A percentile compares a stretch with the other conserved stretches of the same genome.
phyloP scores from a whole-genome alignment of 1,284 basidiomycete genomes.

The Naganishia sp. region DNA sequence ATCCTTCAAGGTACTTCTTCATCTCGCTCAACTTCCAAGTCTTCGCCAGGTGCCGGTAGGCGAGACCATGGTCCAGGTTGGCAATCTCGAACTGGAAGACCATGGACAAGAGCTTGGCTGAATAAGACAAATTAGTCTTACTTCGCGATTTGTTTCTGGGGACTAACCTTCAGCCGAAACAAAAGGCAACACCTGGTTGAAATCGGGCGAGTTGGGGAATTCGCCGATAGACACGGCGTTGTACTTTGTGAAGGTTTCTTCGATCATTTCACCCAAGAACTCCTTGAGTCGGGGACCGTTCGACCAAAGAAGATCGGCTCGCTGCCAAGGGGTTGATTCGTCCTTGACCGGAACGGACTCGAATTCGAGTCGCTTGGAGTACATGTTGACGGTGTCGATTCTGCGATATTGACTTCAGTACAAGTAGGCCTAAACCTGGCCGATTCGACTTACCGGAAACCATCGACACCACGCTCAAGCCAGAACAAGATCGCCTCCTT shows the following conservation, averaged over 20 bases:
- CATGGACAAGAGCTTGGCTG: constrained; percentile 56
- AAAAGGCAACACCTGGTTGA: constrained; percentile 40
- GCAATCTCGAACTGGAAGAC: constrained; percentile 58
- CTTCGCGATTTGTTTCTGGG: constrained; percentile 7
- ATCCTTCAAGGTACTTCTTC: constrained; percentile 61
- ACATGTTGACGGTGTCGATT: constrained; percentile 70
- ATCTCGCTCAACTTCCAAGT: constrained; percentile 63
- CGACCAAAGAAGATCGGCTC: constrained; percentile 61
- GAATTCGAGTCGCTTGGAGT: constrained; percentile 65
- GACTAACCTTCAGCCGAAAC: constrained; percentile 21
- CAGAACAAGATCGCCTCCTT: constrained; percentile 55
- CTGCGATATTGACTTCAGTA: constrained; percentile 28
- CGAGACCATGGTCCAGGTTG: constrained; percentile 56
- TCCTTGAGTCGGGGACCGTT: constrained; percentile 69
- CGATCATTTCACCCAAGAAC: constrained; percentile 67
- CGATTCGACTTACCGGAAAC: constrained; percentile 50
- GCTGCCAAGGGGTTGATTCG: constrained; percentile 61
- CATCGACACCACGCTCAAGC: constrained; percentile 56
- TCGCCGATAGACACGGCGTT: constrained; percentile 56
- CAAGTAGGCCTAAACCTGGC: not conserved
- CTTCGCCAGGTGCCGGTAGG: constrained; percentile 54
- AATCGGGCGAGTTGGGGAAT: constrained; percentile 41
- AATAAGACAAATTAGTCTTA: constrained; percentile 31
- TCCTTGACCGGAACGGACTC: constrained; percentile 66
- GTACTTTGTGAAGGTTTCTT: constrained; percentile 53